phyloP scores from a whole-genome alignment of 1,284 basidiomycete genomes.

The Sanghuangporus baumii region DNA sequence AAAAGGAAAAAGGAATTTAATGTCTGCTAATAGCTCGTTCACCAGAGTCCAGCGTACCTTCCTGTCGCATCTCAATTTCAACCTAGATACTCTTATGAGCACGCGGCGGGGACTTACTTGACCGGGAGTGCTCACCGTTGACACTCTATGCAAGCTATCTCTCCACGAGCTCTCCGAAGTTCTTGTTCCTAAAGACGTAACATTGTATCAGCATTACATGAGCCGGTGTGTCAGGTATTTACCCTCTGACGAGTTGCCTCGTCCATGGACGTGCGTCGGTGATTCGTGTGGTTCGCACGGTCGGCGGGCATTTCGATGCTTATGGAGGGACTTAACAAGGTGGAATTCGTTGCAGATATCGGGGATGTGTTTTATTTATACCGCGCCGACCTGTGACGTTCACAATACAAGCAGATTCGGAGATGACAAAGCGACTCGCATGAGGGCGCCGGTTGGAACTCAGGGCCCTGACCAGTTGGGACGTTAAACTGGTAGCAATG shows the following conservation, averaged over 20 bases:
- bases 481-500: background rate
- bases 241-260: constrained; percentile 14
- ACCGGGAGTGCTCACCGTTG: constrained; percentile 38
- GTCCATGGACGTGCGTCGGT: constrained; percentile 15
- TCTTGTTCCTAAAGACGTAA: constrained; percentile 10
- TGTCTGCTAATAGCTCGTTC: constrained; percentile 26
- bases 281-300: constrained; percentile 4
- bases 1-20: background rate
- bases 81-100: constrained; percentile 32
- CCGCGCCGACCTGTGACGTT: background rate
- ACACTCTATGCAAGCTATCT: constrained; percentile 67
- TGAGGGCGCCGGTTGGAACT: background rate
- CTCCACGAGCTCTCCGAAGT: constrained; percentile 17
- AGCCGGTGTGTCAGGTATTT: background rate
- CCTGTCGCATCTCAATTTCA: constrained; percentile 75
- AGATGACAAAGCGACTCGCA: background rate
- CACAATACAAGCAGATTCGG: background rate
- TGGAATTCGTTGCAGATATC: background rate
- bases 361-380: background rate
- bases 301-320: constrained; percentile 12
- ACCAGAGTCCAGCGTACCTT: constrained; percentile 68
- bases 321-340: background rate
- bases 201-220: background rate
- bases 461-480: background rate
- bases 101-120: constrained; percentile 19